These are phyloP conservation scores for Cryptococcus wingfieldii DNA, from an alignment of 1,284 basidiomycete species.

Conservation along the genomic window DNA sequence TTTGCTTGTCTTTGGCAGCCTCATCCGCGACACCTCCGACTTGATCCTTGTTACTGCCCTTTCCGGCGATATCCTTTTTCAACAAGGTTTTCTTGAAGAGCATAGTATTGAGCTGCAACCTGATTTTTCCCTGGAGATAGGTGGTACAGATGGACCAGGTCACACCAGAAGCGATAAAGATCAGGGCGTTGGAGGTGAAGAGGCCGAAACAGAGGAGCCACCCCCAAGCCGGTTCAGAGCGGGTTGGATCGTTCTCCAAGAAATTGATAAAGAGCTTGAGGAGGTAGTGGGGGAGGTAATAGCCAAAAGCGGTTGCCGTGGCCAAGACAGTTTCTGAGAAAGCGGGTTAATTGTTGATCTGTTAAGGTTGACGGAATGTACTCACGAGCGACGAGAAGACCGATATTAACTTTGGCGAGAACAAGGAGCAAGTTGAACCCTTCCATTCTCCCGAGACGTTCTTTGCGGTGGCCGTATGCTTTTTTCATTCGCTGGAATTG, in stretches of 20 bases:
- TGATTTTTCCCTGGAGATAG: conserved; percentile 54
- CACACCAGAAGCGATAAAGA: conserved; percentile 51
- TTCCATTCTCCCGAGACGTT: conserved; percentile 30
- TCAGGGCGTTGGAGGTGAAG: conserved; percentile 61
- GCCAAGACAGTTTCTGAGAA: conserved; percentile 57
- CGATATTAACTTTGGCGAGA: conserved; percentile 43
- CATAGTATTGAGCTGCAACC: conserved; percentile 76
- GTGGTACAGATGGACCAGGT: conserved; percentile 46
- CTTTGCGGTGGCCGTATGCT: conserved; percentile 36
- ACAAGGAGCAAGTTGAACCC: conserved; percentile 46
- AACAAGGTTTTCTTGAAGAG: conserved; percentile 85
- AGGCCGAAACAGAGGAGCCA: conserved; percentile 56
- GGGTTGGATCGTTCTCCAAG: conserved; percentile 59
- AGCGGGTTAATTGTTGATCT: neutral
- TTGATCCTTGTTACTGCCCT: conserved; percentile 26
- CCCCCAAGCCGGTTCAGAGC: conserved; percentile 50
- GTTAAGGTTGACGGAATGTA: conserved; percentile 1
- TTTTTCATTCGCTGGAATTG: conserved; percentile 35
- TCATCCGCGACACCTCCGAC: conserved; percentile 25
- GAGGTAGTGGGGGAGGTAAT: conserved; percentile 75
- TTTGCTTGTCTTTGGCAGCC: conserved; percentile 33
- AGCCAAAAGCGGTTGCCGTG: conserved; percentile 60
- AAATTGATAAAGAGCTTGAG: conserved; percentile 66
- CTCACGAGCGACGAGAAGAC: conserved; percentile 39
- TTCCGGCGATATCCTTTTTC: conserved; percentile 70